phyloP scores from a whole-genome alignment of 345 rosid species.

The Punica granatum region DNA sequence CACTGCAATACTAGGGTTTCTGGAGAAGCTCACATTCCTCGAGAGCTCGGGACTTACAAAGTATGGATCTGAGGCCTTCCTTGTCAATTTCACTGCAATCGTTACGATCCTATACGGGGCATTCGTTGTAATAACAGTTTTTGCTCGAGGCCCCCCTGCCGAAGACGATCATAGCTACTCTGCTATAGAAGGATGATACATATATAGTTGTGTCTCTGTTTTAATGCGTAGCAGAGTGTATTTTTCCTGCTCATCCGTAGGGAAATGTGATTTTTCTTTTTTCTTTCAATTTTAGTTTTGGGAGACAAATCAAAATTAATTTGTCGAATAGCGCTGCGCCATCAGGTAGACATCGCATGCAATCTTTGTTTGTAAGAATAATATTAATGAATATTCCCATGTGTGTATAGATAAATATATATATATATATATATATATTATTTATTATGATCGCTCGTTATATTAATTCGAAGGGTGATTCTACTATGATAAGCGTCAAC shows the following conservation, averaged over 20 bases:
- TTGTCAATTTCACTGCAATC: constrained; percentile 82
- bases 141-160: constrained; percentile 26
- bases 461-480: too few relatives aligned
- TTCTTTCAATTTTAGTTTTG: not conserved
- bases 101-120: constrained; percentile 56
- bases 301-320: too few relatives aligned
- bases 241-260: not conserved
- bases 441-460: too few relatives aligned
- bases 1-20: constrained; percentile 61
- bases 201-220: not conserved
- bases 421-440: too few relatives aligned
- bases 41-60: constrained; percentile 68
- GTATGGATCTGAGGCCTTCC: constrained; percentile 76
- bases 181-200: constrained; percentile 18
- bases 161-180: constrained; percentile 44
- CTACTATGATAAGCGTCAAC: too few relatives aligned
- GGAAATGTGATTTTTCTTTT: too few relatives aligned
- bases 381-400: too few relatives aligned
- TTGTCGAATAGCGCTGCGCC: too few relatives aligned
- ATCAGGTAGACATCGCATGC: too few relatives aligned
- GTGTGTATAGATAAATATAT: too few relatives aligned
- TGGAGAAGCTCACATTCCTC: constrained; percentile 88
- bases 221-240: not conserved
- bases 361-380: too few relatives aligned
- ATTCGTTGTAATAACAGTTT: constrained; percentile 53